phyloP scores from a whole-genome alignment of 2,329 filamentous ascomycete genomes.

The Stagonosporopsis chrysanthemi region DNA sequence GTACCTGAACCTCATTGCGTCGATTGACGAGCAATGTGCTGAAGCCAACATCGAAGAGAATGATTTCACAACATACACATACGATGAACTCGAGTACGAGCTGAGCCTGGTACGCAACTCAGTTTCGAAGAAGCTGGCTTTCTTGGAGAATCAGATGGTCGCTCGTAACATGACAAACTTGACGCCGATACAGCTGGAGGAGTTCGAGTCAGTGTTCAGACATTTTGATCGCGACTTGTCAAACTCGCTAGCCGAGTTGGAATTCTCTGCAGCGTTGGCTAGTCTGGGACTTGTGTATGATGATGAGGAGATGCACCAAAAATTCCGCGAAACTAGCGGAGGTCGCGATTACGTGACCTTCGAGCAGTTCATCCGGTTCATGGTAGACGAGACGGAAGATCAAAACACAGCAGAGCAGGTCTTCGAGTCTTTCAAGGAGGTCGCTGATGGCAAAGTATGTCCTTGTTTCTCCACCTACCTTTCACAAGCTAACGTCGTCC shows the following conservation, averaged over 20 bases:
- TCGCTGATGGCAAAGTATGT: slow-evolving; percentile 88
- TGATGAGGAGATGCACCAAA: slow-evolving; percentile 97
- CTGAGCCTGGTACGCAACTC: slow-evolving; percentile 88
- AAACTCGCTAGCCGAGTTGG: slow-evolving; percentile 89
- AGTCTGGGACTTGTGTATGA: slow-evolving; percentile 95
- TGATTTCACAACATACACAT: slow-evolving; percentile 98
- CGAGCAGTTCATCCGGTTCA: slow-evolving; percentile 98
- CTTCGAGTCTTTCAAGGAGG: slow-evolving; percentile 96
- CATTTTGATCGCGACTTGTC: slow-evolving; percentile 95
- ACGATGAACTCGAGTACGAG: slow-evolving; percentile 95
- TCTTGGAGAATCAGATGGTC: slow-evolving; percentile 98
- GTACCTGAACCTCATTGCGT: slow-evolving; percentile 86
- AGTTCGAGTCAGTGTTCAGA: slow-evolving; percentile 97
- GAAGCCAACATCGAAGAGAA: slow-evolving; percentile 99
- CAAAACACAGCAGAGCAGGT: slow-evolving; percentile 99
- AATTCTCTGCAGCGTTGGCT: slow-evolving; percentile 95
- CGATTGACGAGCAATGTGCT: slow-evolving; percentile 84
- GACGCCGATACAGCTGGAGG: slow-evolving; percentile 96
- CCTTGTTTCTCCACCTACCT: background rate
- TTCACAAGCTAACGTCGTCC: slow-evolving; percentile 16
- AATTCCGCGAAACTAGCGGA: slow-evolving; percentile 86
- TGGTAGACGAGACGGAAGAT: slow-evolving; percentile 98
- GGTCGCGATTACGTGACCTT: slow-evolving; percentile 86
- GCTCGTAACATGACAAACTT: slow-evolving; percentile 98
- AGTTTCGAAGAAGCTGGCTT: slow-evolving; percentile 94